Percentiles rank a stretch among this genome's conserved stretches.
Evolutionary conservation across 768 basidiomycete species (phyloP).

Genomic region (Amanita pseudoporphyria): DNA sequence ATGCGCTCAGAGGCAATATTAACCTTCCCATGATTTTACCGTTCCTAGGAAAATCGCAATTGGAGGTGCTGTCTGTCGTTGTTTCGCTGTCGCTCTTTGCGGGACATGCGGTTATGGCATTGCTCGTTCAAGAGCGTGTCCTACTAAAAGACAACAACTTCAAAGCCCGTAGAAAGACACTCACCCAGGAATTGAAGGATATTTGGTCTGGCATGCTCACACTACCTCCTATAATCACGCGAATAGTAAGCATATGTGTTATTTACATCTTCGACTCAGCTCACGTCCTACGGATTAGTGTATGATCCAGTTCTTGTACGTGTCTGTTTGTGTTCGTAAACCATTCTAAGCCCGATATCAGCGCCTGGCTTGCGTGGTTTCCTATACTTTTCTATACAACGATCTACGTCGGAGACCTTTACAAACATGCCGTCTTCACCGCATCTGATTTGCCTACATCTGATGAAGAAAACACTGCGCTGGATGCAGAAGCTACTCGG

Average conservation of each 20-base stretch:
- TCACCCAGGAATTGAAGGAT: slow-evolving; percentile 39
- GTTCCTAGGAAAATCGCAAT: slow-evolving; percentile 68
- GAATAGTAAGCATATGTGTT: slow-evolving; percentile 50
- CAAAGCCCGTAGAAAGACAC: slow-evolving; percentile 22
- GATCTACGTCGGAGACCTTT: slow-evolving; percentile 80
- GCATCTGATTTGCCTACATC: slow-evolving; percentile 19
- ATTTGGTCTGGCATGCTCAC: slow-evolving; percentile 65
- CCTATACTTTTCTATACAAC: slow-evolving; percentile 85
- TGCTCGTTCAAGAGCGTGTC: slow-evolving; percentile 64
- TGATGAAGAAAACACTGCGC: slow-evolving; percentile 18
- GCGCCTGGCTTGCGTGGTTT: slow-evolving; percentile 88
- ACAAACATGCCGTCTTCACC: slow-evolving; percentile 35
- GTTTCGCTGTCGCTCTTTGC: slow-evolving; percentile 57
- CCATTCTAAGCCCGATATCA: slow-evolving; percentile 17
- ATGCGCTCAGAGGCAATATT: slow-evolving; percentile 61
- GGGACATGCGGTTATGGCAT: slow-evolving; percentile 55
- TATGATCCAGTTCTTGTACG: slow-evolving; percentile 74
- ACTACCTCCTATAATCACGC: slow-evolving; percentile 66
- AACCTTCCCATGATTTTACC: slow-evolving; percentile 64
- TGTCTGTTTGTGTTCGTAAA: slow-evolving; percentile 3
- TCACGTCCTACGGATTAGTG: slow-evolving; percentile 34
- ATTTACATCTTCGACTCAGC: background rate
- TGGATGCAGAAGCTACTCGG: slow-evolving; percentile 66
- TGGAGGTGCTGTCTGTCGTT: slow-evolving; percentile 73
- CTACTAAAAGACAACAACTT: slow-evolving; percentile 30